A percentile compares a stretch with the other conserved stretches of the same genome.
These are phyloP conservation scores for Boletus coccyginus DNA, from an alignment of 768 basidiomycete genomes.

Conservation along the genomic window DNA sequence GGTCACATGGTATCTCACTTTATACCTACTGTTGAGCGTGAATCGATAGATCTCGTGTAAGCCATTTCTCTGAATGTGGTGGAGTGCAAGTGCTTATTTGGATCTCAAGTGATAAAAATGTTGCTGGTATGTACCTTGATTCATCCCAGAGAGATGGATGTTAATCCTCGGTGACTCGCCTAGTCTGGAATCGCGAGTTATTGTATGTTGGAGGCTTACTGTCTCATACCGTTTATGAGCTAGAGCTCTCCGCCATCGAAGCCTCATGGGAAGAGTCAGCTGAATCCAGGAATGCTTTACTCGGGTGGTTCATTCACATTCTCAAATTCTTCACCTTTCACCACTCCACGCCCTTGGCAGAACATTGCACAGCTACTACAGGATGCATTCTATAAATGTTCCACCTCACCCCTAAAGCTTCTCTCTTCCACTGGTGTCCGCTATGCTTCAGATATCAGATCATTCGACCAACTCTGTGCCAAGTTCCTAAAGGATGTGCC, in stretches of 20 bases:
- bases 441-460: slow-evolving; percentile 54
- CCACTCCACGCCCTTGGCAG: slow-evolving; percentile 61
- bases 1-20: background rate
- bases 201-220: background rate
- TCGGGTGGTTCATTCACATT: slow-evolving; percentile 72
- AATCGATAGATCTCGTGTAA: background rate
- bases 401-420: slow-evolving; percentile 3
- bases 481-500: slow-evolving; percentile 79
- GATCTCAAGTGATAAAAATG: background rate
- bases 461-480: slow-evolving; percentile 34
- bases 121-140: background rate
- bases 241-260: background rate
- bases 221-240: background rate
- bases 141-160: too few species aligned
- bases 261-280: background rate
- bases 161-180: too few species aligned
- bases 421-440: slow-evolving; percentile 42
- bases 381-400: slow-evolving; percentile 72
- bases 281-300: background rate
- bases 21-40: background rate
- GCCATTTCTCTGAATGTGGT: background rate
- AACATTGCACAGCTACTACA: slow-evolving; percentile 70
- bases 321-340: slow-evolving; percentile 44
- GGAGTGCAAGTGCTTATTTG: background rate
- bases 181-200: background rate